Base-by-base conservation (phyloP, 805 yeast genomes). In the Ogataea nonfermentans region DNA sequence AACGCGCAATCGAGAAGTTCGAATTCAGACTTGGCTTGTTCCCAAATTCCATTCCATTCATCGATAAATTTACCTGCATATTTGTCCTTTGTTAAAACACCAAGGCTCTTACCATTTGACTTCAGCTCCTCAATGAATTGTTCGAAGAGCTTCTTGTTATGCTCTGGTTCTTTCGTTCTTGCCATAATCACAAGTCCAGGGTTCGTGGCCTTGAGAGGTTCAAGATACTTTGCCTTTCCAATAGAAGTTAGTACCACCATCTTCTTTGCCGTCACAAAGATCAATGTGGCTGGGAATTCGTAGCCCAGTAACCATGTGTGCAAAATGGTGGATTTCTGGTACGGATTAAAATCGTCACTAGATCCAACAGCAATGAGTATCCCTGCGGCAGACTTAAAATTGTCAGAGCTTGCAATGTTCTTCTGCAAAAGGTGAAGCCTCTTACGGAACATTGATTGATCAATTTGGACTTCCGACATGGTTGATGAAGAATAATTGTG, bases 261-360 rank as follows among this genome's bases (percentile, higher is more conserved):
- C 48, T 77, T 78, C 26, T 74, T 76, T 39, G 73, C 71, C 3
- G 84, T 74, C 42, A 90, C 65, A 35, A 73, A 78, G 37, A 91
- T 64, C 22, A 80, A 79, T 2, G 97, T 89, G 35, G 93, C 93
- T n/a, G 95, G 95, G 57, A 91, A 91, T 60, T 93, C 98, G 60
- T 90, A 91, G 4, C 97, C 96, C 34, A 91, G 66, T 38, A 91
- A 67, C 98, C 98, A 91, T 37, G 80, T 84, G 60, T 90, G 97
- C 32, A 90, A 64, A 31, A 84, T 81, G 1, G 95, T 81, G 9
- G 95, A 82, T 63, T 87, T 87, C 58, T 84, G 88, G 63, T 87
- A 89, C 33, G 95, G 95, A 59, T 88, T 84, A 48, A 84, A 91
- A 44, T 85, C 93, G 57, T 87, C 89, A 30, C 86, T 70, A 6